Conservation (phyloP, 371 early-diverging fungal genomes). For the Mortierella sp. region DNA sequence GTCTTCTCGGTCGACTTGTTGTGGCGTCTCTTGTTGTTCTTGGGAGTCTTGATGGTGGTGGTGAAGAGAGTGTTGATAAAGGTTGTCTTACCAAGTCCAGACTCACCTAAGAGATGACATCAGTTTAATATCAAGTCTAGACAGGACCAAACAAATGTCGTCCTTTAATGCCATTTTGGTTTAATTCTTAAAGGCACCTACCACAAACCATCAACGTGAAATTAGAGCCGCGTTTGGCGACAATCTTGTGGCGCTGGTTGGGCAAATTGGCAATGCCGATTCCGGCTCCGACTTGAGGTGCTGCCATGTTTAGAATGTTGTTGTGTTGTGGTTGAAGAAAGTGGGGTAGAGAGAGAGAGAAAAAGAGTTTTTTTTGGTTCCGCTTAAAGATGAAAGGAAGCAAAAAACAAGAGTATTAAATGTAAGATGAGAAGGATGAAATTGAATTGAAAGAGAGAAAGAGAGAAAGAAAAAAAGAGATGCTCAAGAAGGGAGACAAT, state of each 20-base stretch:
- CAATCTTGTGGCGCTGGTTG: slow-evolving; percentile 97
- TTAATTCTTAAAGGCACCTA: slow-evolving; percentile 56
- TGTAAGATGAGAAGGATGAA: slow-evolving; percentile 2
- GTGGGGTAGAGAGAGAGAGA: not conserved
- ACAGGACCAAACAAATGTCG: not conserved
- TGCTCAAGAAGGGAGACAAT: not conserved
- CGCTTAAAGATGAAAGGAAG: not conserved
- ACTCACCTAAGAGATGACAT: slow-evolving; percentile 60
- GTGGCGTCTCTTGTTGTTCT: slow-evolving; percentile 83
- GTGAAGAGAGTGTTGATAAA: slow-evolving; percentile 93
- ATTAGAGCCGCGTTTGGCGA: slow-evolving; percentile 92
- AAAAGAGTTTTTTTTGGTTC: not conserved
- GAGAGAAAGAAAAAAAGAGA: slow-evolving; percentile 2
- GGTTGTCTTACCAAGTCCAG: slow-evolving; percentile 91
- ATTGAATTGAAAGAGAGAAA: not conserved
- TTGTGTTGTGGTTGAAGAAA: not conserved
- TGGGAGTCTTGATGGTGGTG: slow-evolving; percentile 88
- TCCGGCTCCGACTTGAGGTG: slow-evolving; percentile 71
- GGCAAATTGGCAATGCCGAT: slow-evolving; percentile 99
- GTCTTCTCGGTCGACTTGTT: slow-evolving; percentile 91
- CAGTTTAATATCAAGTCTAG: not conserved
- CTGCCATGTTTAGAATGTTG: slow-evolving; percentile 56
- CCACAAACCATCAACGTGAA: slow-evolving; percentile 98
- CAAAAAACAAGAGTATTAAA: not conserved
- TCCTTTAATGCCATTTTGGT: not conserved